Conservation (phyloP, 495 filamentous ascomycete genomes). For the Daldinia concentrica region DNA sequence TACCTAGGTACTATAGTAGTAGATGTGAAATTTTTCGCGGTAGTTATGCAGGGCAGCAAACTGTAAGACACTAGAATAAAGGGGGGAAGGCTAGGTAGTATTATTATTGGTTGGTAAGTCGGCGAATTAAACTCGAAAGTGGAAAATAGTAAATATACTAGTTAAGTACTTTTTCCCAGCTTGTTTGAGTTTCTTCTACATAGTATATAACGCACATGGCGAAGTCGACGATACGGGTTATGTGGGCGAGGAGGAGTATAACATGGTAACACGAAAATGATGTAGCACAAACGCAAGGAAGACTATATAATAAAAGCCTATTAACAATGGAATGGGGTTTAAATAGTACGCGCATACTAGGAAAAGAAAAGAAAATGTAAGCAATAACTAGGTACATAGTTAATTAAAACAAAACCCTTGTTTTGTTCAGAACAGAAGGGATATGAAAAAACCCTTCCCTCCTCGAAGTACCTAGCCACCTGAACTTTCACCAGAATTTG, state of each 20-base stretch:
- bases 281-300: background rate
- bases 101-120: constrained; percentile 31
- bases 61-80: constrained; percentile 33
- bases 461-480: constrained; percentile 12
- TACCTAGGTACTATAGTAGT: constrained; percentile 6
- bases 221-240: background rate
- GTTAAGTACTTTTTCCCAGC: background rate
- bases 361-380: constrained; percentile 1
- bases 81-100: constrained; percentile 11
- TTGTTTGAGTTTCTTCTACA: background rate
- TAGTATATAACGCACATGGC: background rate
- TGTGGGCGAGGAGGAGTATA: background rate
- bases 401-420: constrained; percentile 33
- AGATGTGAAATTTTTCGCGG: constrained; percentile 29
- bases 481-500: constrained; percentile 27
- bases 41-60: constrained; percentile 41
- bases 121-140: constrained; percentile 17
- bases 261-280: background rate
- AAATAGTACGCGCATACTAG: background rate
- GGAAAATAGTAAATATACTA: constrained; percentile 8
- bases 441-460: constrained; percentile 11
- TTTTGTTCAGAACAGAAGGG: constrained; percentile 5
- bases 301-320: background rate
- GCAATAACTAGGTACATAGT: no score
- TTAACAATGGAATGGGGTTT: background rate